Percentiles rank a stretch among this genome's conserved stretches.
Conservation (phyloP, 352 stramenopile genomes). For the Pseudoperonospora humuli region DNA sequence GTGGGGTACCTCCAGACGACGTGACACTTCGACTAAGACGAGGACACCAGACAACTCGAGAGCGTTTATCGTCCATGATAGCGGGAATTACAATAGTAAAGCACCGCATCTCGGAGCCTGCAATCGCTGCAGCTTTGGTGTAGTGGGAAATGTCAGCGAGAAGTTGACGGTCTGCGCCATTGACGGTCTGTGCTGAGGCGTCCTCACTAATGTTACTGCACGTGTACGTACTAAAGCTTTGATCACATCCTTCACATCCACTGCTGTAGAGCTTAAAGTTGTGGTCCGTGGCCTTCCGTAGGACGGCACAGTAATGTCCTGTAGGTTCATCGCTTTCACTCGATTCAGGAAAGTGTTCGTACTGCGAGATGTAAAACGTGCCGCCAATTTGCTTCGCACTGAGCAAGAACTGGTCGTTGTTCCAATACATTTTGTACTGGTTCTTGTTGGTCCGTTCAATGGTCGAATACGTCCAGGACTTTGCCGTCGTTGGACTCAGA, state of each 20-base stretch:
- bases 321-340: constrained; percentile 34
- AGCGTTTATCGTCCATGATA: constrained; percentile 75
- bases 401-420: constrained; percentile 79
- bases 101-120: constrained; percentile 76
- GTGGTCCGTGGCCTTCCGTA: constrained; percentile 63
- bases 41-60: constrained; percentile 78
- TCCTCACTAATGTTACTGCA: constrained; percentile 69
- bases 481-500: constrained; percentile 63
- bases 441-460: constrained; percentile 80
- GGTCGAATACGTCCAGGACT: constrained; percentile 76
- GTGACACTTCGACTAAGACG: constrained; percentile 60
- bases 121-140: constrained; percentile 68
- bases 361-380: constrained; percentile 87
- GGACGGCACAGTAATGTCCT: constrained; percentile 70
- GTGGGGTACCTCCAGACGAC: constrained; percentile 48
- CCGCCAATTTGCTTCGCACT: constrained; percentile 77
- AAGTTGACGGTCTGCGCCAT: constrained; percentile 66
- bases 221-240: no score
- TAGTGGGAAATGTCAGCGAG: constrained; percentile 81
- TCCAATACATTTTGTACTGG: constrained; percentile 85
- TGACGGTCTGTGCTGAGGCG: constrained; percentile 12
- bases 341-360: constrained; percentile 78
- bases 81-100: constrained; percentile 71
- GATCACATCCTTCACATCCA: constrained; percentile 82
- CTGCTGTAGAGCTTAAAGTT: constrained; percentile 86